Base-by-base conservation (phyloP, 2,329 filamentous ascomycete species). In the Cadophora gregata region DNA sequence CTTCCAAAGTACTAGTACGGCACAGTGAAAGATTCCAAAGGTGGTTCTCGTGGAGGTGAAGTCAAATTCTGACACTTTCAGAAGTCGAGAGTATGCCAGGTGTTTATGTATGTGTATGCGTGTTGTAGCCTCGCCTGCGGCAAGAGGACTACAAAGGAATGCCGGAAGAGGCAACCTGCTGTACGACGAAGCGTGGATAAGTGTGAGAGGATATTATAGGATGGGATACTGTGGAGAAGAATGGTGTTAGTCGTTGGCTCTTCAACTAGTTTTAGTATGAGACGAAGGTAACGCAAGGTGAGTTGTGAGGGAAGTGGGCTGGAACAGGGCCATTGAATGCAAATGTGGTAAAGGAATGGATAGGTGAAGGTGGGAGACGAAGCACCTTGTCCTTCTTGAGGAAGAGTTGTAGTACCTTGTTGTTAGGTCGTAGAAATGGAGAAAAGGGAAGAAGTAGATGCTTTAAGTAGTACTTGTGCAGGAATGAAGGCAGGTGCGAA, bases 51-150 rank as follows among this genome's bases (percentile, higher is more conserved):
- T 55, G 33, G 10, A 21, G 21, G 42, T 24, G 45, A 60, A 14
- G 12, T 19, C 33, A 14, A 25, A 29, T 8, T 6, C 21, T 48
- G 24, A 45, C 21, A 45, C 0, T 53, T 5, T 9, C 50, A 53
- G n/a, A 53, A 6, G 21, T 6, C 27, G 47, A 50, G 3, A 24
- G 16, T 50, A 27, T 27, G 47, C 25, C 14, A 53, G 24, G 4
- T 29, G 24, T 29, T 10, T 53, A 9, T 53, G 48, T 29, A 8
- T 29, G n/a, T 8, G 48, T 29, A 51, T 21, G 42, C 5, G 19
- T 24, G 45, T 36, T 24, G 50, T 53, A 27, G n/a, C 50, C 50
- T 53, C 50, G 50, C 50, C 50, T 50, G 59, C 59, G 27, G 33
- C 31, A 38, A 58, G 53, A 24, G 27, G 53, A 14, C 21, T 12